Conservation (phyloP, 352 stramenopile species). For the Halophytophthora batemanensis region DNA sequence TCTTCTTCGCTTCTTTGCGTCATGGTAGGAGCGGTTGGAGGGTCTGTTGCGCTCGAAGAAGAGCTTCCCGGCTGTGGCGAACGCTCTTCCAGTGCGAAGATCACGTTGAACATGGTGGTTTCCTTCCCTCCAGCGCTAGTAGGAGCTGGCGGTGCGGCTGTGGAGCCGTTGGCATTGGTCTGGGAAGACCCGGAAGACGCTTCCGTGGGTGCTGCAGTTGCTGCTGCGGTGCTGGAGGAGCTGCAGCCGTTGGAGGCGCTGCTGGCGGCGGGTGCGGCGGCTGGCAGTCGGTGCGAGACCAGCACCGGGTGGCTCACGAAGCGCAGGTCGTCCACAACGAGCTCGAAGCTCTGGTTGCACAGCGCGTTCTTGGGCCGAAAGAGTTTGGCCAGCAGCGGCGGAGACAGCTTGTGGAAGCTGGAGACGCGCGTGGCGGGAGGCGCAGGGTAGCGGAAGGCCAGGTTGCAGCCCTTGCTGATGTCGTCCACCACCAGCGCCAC, state of each 20-base stretch:
- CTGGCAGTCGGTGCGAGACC: slow-evolving; percentile 38
- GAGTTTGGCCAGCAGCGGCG: slow-evolving; percentile 79
- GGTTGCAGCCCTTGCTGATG: slow-evolving; percentile 85
- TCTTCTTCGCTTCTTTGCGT: slow-evolving; percentile 30
- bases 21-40: slow-evolving; percentile 18
- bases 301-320: slow-evolving; percentile 86
- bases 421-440: slow-evolving; percentile 51
- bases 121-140: slow-evolving; percentile 31
- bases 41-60: not conserved
- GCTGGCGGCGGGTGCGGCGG: slow-evolving; percentile 12
- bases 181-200: slow-evolving; percentile 5
- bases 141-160: not conserved
- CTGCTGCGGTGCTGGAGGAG: slow-evolving; percentile 4
- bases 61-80: slow-evolving; percentile 5
- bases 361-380: slow-evolving; percentile 87
- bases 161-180: slow-evolving; percentile 3
- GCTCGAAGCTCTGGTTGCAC: slow-evolving; percentile 85
- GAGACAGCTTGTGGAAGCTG: slow-evolving; percentile 74
- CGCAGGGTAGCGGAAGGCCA: slow-evolving; percentile 82
- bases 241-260: slow-evolving; percentile 5
- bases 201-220: not conserved
- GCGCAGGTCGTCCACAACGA: slow-evolving; percentile 82
- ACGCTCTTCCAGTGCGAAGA: slow-evolving; percentile 74
- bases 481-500: slow-evolving; percentile 86
- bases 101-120: slow-evolving; percentile 88